Evolutionary conservation across 768 basidiomycete genomes (phyloP), one percentile per base, ranked within the genome.

Genomic region (Symmetrospora coprosmae): DNA sequence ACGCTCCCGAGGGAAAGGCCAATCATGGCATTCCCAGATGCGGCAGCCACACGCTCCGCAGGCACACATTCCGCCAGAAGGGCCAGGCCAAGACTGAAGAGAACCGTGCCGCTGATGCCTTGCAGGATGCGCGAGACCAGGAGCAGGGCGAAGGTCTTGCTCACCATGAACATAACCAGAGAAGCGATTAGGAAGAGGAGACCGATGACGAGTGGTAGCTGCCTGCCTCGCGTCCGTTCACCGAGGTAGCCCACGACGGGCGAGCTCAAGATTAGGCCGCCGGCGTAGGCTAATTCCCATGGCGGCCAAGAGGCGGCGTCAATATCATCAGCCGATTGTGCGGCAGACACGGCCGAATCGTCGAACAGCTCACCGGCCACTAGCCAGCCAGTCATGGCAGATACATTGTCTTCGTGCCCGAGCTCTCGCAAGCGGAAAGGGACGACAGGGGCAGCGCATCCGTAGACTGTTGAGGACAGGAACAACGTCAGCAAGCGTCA

Each of bases 221-320:
- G 65, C 14, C 67, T 43, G 21, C 48, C 45, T 31, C 64, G 58
- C 25, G 19, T 62, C 5, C 23, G 28, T 17, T 65, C 64, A 14
- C 67, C 66, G 19, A 66, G 19, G 28, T 34, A 55, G 7, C 53
- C 67, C 0, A 41, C 60, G 1, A 50, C 35, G 1, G 67, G 67
- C 1, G 35, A 43, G 13, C 60, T 61, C 6, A 65, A 60, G 46
- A 68, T 62, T 14, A 68, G 34, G 1, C 66, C 67, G 2, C 47
- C 66, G 0, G 61, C 66, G 41, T 67, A 68, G 0, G 66, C 62
- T 5, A n/a, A n/a, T n/a, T n/a, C n/a, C n/a, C n/a, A n/a, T n/a
- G n/a, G n/a, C n/a, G n/a, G n/a, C n/a, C n/a, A n/a, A n/a, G n/a
- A n/a, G n/a, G n/a, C n/a, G n/a, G n/a, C n/a, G n/a, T n/a, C n/a